Base-by-base conservation (phyloP, 176 grass and related monocot genomes). In the Phoenix roebelenii region DNA sequence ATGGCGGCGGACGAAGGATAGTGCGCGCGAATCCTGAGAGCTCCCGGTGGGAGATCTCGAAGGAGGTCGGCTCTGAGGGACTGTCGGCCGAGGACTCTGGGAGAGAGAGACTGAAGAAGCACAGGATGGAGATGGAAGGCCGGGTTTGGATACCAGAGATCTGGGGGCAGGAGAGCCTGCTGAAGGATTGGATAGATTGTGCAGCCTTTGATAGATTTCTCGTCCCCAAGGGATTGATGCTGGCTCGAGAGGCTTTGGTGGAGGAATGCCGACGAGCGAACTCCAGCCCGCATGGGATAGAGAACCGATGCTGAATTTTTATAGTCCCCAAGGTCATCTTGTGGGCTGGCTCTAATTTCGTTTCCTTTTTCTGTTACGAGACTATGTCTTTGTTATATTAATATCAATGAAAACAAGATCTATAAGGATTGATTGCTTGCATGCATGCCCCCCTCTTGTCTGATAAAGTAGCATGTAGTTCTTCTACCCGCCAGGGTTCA, bases 91-190 rank as follows among this genome's bases (percentile, higher is more conserved):
- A 26, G 20, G 44, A 51, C 18, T 67, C 54, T 18, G 66, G 63
- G n/a, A 61, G 72, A 61, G 79, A 81, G 58, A 75, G 72, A 39
- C 72, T 81, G 53, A 81, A 75, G 66, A 63, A 67, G 65, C 66
- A 81, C 65, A 48, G 66, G 24, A 67, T 39, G 56, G 79, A 81
- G 72, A 75, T 81, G 79, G 71, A 64, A 6, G 79, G 79, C 7
- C 72, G 20, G 58, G 79, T 81, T 23, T 70, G 79, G 79, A 81
- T 81, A 65, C 79, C 79, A 5, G 79, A 81, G 55, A 75, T 53
- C 3, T 81, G 79, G 79, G 79, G 79, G 3, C 79, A 81, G 61
- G 79, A 81, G 32, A 18, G 59, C 15, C 60, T 71, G 32, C 56
- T 81, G 35, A 75, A 75, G 59, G 68, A 71, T 9, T 71, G 68